Conservation (phyloP, 345 rosid genomes). For the Camelina neglecta region DNA sequence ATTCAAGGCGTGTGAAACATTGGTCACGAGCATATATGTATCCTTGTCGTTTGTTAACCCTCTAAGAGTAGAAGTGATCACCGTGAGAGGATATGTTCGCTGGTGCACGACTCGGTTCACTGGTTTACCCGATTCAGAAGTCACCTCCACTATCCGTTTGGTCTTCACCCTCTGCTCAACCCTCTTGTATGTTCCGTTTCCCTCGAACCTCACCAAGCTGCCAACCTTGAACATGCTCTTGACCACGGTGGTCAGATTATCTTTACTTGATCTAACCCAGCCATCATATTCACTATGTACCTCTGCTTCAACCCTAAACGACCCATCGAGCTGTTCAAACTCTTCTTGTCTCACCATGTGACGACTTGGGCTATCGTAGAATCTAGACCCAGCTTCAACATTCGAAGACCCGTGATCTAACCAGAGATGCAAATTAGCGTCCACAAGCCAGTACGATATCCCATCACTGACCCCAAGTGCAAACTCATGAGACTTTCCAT, state of each 20-base stretch:
- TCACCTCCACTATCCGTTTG: constrained; percentile 48
- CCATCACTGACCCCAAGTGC: constrained; percentile 61
- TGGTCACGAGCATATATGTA: constrained; percentile 55
- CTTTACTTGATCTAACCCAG: constrained; percentile 71
- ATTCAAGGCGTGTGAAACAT: constrained; percentile 61
- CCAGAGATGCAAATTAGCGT: constrained; percentile 88
- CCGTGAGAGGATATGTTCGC: constrained; percentile 60
- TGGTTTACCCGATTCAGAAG: constrained; percentile 42
- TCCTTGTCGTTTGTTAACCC: constrained; percentile 42
- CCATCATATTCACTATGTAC: constrained; percentile 56
- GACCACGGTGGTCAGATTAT: constrained; percentile 65
- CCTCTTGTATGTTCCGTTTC: constrained; percentile 57
- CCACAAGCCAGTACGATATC: constrained; percentile 80
- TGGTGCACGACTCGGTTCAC: constrained; percentile 32
- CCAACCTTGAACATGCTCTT: constrained; percentile 48
- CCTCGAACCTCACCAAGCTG: constrained; percentile 51
- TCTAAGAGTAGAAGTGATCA: constrained; percentile 56
- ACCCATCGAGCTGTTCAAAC: constrained; percentile 68
- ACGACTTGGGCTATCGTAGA: constrained; percentile 43
- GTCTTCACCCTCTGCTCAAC: constrained; percentile 57
- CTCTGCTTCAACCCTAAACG: constrained; percentile 56
- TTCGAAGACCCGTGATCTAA: constrained; percentile 46
- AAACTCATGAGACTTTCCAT: constrained; percentile 63
- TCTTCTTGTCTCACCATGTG: constrained; percentile 42
- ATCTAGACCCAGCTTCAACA: constrained; percentile 53